Evolutionary conservation across 371 early-diverging fungal genomes (phyloP), one percentile per base, ranked within the genome.

Genomic region (Furculomyces boomerangus): DNA sequence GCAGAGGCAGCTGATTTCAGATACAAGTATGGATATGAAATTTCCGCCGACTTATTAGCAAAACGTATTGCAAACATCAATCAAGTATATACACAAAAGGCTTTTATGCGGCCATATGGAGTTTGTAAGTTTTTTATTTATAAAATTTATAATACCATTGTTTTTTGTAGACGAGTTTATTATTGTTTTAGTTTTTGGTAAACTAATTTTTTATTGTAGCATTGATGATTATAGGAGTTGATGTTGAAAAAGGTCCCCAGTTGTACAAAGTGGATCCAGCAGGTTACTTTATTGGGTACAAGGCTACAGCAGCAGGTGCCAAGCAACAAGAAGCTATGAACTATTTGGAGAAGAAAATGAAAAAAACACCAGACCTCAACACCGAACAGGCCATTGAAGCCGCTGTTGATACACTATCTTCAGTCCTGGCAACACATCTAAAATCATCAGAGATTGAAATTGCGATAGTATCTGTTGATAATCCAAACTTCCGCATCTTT

Each of bases 31-130:
- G 98, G 97, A 29, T 96, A 98, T 67, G 91, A 94, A 56, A 96
- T 98, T 47, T 84, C 95, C 28, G 77, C 87, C 10, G 96, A 98
- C 65, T 79, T 91, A 83, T 79, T 98, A 56, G 96, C 96, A 45
- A 93, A 93, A 70, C 84, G 94, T 55, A 82, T 98, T 59, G 98
- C 97, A 50, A 92, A 87, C 67, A 81, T 93, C 63, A 95, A 94
- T 66, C 97, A 98, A 77, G 93, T 98, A 31, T 93, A 90, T 68
- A 98, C 98, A 48, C 98, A 98, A 65, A 93, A 96, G 62, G 98
- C 98, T 32, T 93, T 91, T 56, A 96, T 95, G 94, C 75, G 98
- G 63, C 97, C 96, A 26, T 74, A 90, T 49, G 98, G 96, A 58
- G 93, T 94, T 59, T 92, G 55, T 54, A 54, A 54, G 55, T 3